Evolutionary conservation across 2,329 filamentous ascomycete genomes (phyloP), one percentile per base, ranked within the genome.

Genomic region (Cladosporium austrohemisphaericum): DNA sequence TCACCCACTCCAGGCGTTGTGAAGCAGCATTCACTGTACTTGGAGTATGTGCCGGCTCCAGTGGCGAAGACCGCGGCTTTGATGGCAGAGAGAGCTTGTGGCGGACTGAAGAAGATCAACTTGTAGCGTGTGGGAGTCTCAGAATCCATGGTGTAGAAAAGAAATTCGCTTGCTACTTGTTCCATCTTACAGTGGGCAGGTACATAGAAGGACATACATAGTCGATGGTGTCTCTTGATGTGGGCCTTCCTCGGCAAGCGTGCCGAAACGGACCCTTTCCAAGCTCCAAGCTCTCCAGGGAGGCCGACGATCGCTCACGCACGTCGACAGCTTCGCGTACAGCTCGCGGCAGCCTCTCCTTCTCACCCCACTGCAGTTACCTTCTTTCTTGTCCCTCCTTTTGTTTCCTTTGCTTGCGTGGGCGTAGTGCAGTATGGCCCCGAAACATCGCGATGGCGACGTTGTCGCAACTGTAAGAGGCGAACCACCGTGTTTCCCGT

Each of bases 371-470:
- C 23, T 19, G 19, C 38, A 13, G 10, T 41, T 26, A 31, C 7
- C 33, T 38, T 38, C n/a, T 13, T 36, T 36, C 33, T 47, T 38
- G 32, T 31, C 33, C 9, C 26, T 47, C 44, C 32, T 46, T 46
- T 45, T 33, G 20, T 45, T 28, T 45, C 19, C 22, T 23, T 38
- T 16, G 28, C 11, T 25, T 11, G 44, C 23, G 10, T 19, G 33
- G 44, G 33, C 32, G 13, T 31, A 37, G 11, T 18, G 1, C 5
- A 45, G 16, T 6, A 84, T 84, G 80, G 76, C 77, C 59, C 76
- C 78, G 57, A 81, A 79, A 68, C 76, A 73, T 61, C 80, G 78
- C 68, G 80, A 83, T 57, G 80, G 79, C 65, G 80, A 82, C 63
- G 76, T 79, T 52, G 75, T 83, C 60, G 76, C 80, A 51, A 71